phyloP scores from a whole-genome alignment of 805 yeast species.

The Starmerella floricola region DNA sequence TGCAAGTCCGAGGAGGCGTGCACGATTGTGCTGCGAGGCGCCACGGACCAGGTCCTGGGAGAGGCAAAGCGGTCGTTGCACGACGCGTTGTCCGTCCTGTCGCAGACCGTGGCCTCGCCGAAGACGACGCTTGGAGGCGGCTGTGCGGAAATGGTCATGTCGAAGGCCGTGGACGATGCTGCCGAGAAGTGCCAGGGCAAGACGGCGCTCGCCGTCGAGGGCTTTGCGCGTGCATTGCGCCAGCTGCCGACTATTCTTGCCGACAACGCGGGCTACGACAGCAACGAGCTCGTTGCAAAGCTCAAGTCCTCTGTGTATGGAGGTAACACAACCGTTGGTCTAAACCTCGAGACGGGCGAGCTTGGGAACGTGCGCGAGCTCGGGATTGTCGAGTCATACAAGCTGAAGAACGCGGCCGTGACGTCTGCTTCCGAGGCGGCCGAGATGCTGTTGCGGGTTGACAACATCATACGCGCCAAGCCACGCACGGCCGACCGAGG shows the following conservation, averaged over 20 bases:
- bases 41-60: conserved; percentile 90
- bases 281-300: conserved; percentile 82
- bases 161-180: conserved; percentile 85
- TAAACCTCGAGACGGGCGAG: conserved; percentile 70
- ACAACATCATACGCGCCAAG: conserved; percentile 89
- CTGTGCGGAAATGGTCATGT: conserved; percentile 91
- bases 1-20: conserved; percentile 93
- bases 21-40: conserved; percentile 90
- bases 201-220: conserved; percentile 85
- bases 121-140: conserved; percentile 93
- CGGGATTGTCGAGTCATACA: conserved; percentile 87
- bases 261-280: conserved; percentile 94
- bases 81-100: conserved; percentile 88
- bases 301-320: conserved; percentile 81
- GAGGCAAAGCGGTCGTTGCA: conserved; percentile 96
- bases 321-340: conserved; percentile 85
- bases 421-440: conserved; percentile 97
- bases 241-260: conserved; percentile 92
- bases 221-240: conserved; percentile 86
- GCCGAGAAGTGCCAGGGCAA: conserved; percentile 91
- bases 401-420: conserved; percentile 86
- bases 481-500: conserved; percentile 80
- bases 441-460: conserved; percentile 88
- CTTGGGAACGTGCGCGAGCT: conserved; percentile 89
- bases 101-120: conserved; percentile 88